Percentiles rank a stretch among this genome's conserved stretches.
phyloP scores from a whole-genome alignment of 257 asterid species.

The Capsicum rhomboideum region DNA sequence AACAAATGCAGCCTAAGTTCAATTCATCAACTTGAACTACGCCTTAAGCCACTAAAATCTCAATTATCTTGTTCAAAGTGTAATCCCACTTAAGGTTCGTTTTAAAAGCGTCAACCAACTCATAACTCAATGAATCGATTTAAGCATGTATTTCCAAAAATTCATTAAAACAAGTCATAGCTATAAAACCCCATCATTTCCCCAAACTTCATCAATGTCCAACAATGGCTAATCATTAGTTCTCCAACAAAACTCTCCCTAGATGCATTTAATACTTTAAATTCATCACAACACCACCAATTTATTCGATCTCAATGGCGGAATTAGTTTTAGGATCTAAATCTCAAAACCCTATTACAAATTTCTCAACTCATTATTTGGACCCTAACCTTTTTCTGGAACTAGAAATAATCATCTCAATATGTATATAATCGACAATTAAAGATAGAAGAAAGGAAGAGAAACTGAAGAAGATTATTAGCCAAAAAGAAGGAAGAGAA shows the following conservation, averaged over 20 bases:
- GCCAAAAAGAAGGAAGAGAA: neutral
- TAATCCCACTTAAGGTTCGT: neutral
- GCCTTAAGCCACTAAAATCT: neutral
- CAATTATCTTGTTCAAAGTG: neutral
- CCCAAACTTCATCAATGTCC: neutral
- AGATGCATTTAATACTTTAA: no score
- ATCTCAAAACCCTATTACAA: neutral
- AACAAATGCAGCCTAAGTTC: no score
- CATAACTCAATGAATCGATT: neutral
- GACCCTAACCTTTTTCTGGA: neutral
- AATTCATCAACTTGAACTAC: neutral
- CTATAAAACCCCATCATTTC: neutral
- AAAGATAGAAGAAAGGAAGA: neutral
- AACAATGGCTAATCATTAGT: neutral
- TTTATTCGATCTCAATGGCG: neutral
- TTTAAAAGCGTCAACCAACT: neutral
- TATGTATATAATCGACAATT: no score
- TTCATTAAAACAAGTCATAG: neutral
- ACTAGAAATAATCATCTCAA: neutral
- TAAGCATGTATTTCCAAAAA: no score
- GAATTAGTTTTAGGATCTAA: neutral
- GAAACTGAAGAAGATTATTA: neutral
- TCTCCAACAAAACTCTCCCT: neutral
- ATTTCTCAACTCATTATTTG: neutral
- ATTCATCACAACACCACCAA: neutral